Percentiles rank a stretch among this genome's conserved stretches.
These are phyloP conservation scores for Cercospora janseana DNA, from an alignment of 2,329 filamentous ascomycete genomes.

Conservation along the genomic window DNA sequence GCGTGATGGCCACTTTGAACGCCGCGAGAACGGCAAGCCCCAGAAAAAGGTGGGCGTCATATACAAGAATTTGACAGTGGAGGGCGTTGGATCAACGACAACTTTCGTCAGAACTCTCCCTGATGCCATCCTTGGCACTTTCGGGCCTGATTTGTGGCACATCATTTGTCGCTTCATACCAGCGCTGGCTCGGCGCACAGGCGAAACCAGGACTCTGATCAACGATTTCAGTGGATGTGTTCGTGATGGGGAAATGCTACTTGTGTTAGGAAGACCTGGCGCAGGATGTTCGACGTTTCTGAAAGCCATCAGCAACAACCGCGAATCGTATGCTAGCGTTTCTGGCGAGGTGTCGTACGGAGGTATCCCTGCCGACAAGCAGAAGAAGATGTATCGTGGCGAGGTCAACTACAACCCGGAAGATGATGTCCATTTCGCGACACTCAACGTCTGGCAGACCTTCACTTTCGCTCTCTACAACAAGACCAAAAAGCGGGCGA, in stretches of 20 bases:
- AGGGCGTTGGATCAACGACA: conserved; percentile 65
- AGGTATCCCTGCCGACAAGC: conserved; percentile 65
- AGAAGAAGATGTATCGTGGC: conserved; percentile 67
- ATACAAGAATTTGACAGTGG: conserved; percentile 73
- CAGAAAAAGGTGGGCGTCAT: conserved; percentile 76
- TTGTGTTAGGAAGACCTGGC: conserved; percentile 70
- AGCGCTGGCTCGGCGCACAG: conserved; percentile 49
- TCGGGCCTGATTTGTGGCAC: conserved; percentile 74
- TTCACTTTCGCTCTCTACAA: conserved; percentile 71
- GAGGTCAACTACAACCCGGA: conserved; percentile 78
- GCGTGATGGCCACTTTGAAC: conserved; percentile 72
- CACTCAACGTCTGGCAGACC: conserved; percentile 74
- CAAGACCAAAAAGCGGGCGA: conserved; percentile 68
- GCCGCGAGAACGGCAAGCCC: conserved; percentile 63
- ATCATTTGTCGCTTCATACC: conserved; percentile 58
- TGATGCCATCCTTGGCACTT: conserved; percentile 71
- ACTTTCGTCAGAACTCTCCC: conserved; percentile 71
- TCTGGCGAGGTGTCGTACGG: conserved; percentile 70
- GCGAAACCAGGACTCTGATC: conserved; percentile 57
- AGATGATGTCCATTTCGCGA: conserved; percentile 72
- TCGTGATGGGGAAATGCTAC: conserved; percentile 65
- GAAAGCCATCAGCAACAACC: conserved; percentile 70
- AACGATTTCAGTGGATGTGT: conserved; percentile 67
- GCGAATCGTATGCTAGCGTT: conserved; percentile 63
- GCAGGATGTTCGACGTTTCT: conserved; percentile 75